Conservation (phyloP, 2,329 filamentous ascomycete species). For the Herpotrichia juniperi region DNA sequence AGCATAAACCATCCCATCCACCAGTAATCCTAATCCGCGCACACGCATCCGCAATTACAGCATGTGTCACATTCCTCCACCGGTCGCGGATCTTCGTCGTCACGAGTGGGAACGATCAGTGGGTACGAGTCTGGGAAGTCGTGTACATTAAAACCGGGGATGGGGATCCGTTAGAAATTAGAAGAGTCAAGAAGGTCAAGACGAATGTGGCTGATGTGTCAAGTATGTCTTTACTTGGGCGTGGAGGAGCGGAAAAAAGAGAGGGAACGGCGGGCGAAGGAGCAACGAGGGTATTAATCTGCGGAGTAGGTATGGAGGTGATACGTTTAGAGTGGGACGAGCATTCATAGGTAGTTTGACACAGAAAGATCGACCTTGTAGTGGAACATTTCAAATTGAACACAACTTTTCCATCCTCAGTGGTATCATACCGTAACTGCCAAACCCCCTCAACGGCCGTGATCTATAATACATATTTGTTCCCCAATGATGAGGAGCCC, state of each 20-base stretch:
- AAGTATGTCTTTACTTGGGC: slow-evolving; percentile 52
- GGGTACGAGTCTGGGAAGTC: slow-evolving; percentile 55
- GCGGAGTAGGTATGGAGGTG: slow-evolving; percentile 44
- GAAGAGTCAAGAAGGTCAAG: slow-evolving; percentile 37
- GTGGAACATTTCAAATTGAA: not conserved
- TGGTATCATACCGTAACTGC: too few relatives aligned
- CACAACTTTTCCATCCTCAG: too few relatives aligned
- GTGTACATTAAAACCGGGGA: not conserved
- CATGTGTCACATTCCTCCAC: slow-evolving; percentile 49
- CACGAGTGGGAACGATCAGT: slow-evolving; percentile 55
- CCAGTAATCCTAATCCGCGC: slow-evolving; percentile 60
- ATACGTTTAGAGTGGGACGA: slow-evolving; percentile 19
- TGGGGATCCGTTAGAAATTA: slow-evolving; percentile 33
- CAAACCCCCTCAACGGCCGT: too few relatives aligned
- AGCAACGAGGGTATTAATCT: slow-evolving; percentile 30
- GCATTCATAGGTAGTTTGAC: not conserved
- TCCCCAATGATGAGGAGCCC: too few relatives aligned
- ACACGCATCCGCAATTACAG: slow-evolving; percentile 75
- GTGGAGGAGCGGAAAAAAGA: not conserved
- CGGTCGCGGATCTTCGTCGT: slow-evolving; percentile 27
- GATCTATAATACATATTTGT: too few relatives aligned
- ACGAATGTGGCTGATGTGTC: slow-evolving; percentile 64
- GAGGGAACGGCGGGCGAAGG: slow-evolving; percentile 3
- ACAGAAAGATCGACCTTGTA: not conserved
- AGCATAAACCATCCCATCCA: slow-evolving; percentile 9